Percentiles rank a stretch among this genome's conserved stretches.
Conservation (phyloP, 2,329 filamentous ascomycete genomes). For the Elsinoe fawcettii region DNA sequence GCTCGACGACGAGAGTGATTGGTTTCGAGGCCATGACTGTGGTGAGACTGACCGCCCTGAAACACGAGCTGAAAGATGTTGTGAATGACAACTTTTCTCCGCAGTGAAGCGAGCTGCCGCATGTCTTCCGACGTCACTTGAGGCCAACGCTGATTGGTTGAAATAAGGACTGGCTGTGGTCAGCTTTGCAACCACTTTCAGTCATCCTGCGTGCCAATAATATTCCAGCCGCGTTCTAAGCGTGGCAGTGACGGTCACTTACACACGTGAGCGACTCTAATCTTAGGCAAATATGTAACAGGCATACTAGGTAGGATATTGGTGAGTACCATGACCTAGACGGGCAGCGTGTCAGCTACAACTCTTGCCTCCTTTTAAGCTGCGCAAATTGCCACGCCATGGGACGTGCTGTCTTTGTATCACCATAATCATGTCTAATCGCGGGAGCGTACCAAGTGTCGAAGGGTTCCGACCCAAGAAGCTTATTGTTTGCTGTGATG, state of each 20-base stretch:
- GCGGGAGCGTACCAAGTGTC: background rate
- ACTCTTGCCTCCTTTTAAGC: background rate
- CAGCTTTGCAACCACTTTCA: background rate
- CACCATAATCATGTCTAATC: background rate
- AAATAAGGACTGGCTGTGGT: background rate
- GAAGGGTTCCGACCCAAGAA: constrained; percentile 6
- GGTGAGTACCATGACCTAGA: background rate
- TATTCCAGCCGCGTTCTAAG: background rate
- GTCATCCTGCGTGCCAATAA: background rate
- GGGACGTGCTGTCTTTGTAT: background rate
- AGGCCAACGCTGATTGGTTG: background rate
- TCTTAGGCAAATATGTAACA: background rate
- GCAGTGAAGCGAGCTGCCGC: constrained; percentile 1
- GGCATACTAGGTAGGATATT: background rate
- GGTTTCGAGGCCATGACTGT: constrained; percentile 35
- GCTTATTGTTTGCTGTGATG: constrained; percentile 16
- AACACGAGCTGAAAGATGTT: constrained; percentile 3
- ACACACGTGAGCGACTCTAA: background rate
- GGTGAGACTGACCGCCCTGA: background rate
- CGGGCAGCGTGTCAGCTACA: background rate
- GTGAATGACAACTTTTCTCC: constrained; percentile 6
- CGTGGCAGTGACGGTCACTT: background rate
- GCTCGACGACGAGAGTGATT: constrained; percentile 38
- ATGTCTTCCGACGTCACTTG: background rate
- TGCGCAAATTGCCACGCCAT: background rate